These are phyloP conservation scores for Kluyveromyces siamensis DNA, from an alignment of 805 yeast genomes.

Conservation along the genomic window DNA sequence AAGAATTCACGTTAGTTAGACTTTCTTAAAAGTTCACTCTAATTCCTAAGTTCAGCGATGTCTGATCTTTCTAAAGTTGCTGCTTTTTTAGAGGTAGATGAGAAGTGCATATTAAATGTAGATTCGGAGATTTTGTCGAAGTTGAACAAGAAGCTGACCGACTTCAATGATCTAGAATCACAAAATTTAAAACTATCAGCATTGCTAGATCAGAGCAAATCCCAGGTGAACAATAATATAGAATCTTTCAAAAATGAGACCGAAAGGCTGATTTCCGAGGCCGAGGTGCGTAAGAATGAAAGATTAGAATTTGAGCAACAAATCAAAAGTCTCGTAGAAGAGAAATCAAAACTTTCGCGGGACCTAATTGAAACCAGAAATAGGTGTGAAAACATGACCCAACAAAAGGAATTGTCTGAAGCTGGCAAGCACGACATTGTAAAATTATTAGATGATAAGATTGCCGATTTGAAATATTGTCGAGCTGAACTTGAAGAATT, in stretches of 20 bases:
- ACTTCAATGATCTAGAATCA: constrained; percentile 31
- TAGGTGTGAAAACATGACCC: constrained; percentile 5
- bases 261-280: constrained; percentile 14
- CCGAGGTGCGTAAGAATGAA: constrained; percentile 15
- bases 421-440: constrained; percentile 18
- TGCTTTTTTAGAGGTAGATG: constrained; percentile 29
- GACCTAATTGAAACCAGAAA: constrained; percentile 4
- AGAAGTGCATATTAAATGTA: constrained; percentile 13
- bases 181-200: constrained; percentile 31
- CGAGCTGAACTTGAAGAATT: constrained; percentile 14
- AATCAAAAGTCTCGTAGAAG: constrained; percentile 12
- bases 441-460: constrained; percentile 23
- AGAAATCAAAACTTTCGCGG: constrained; percentile 6
- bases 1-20: too few relatives aligned
- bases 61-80: constrained; percentile 16
- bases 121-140: constrained; percentile 18
- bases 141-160: constrained; percentile 26
- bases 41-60: background rate
- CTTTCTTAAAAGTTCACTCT: too few relatives aligned
- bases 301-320: constrained; percentile 13
- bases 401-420: constrained; percentile 12
- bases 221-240: constrained; percentile 25
- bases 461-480: constrained; percentile 14
- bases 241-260: constrained; percentile 27
- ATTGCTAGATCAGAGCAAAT: constrained; percentile 34